Conservation (phyloP, 2,329 filamentous ascomycete genomes). For the Gnomoniopsis smithogilvyi region DNA sequence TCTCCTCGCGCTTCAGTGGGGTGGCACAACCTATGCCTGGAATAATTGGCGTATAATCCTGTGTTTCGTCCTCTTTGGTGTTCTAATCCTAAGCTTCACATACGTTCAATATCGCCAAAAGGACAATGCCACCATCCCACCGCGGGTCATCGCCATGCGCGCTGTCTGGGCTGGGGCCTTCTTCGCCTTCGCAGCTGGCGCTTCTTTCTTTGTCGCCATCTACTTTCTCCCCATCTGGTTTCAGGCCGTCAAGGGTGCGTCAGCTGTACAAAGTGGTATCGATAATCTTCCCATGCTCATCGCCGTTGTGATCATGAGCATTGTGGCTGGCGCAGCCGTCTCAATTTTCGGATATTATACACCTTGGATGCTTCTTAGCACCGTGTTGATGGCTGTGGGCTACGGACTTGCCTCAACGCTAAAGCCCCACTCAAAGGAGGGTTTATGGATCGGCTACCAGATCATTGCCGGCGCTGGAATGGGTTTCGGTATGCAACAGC, state of each 20-base stretch:
- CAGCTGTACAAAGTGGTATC: constrained; percentile 33
- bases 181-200: constrained; percentile 38
- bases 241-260: constrained; percentile 34
- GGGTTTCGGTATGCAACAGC: constrained; percentile 39
- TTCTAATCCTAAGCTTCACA: constrained; percentile 31
- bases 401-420: constrained; percentile 38
- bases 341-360: constrained; percentile 37
- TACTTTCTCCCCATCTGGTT: constrained; percentile 38
- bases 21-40: constrained; percentile 38
- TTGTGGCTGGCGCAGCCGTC: constrained; percentile 28
- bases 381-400: constrained; percentile 28
- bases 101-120: constrained; percentile 33
- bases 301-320: constrained; percentile 27
- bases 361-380: constrained; percentile 33
- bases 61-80: constrained; percentile 29
- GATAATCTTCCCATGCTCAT: constrained; percentile 35
- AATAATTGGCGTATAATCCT: constrained; percentile 33
- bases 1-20: constrained; percentile 47
- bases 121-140: constrained; percentile 40
- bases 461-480: constrained; percentile 37
- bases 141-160: constrained; percentile 38
- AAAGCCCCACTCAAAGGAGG: constrained; percentile 26
- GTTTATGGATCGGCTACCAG: constrained; percentile 41
- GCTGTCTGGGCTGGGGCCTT: constrained; percentile 29
- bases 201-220: constrained; percentile 34